Base-by-base conservation (phyloP, 1,284 basidiomycete species). In the Malassezia pachydermatis region DNA sequence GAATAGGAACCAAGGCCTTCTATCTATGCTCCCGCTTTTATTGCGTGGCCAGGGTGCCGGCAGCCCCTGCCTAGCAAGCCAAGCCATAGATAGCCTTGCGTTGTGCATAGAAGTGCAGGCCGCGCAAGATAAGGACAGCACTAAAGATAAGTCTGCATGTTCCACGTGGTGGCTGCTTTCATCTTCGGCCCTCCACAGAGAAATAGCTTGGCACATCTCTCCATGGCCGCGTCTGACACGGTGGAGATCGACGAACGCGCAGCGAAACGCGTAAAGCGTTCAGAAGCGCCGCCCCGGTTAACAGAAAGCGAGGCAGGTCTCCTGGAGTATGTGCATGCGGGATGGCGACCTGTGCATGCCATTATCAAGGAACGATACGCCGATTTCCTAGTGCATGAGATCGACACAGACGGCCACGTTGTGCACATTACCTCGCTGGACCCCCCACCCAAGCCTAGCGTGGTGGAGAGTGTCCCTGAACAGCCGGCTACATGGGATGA, bases 331-430 rank as follows among this genome's bases (percentile, higher is more conserved):
- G 51, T 65, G 39, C 52, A 60, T 40, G 33, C 59, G 1, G 35
- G 23, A n/a, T 43, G 61, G 8, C 56, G 54, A 8, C 58, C 62
- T 1, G 63, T 67, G 20, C 54, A 63, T 5, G 65, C 58, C 19
- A 63, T 67, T 57, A 65, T 67, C 58, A 67, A 67, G 51, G 63
- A 67, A 46, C 55, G 65, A 16, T 67, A 65, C 38, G 55, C 63
- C 40, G 65, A 67, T 36, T 67, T 67, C 38, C 51, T 63, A 41
- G 65, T 67, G 30, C 60, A 61, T 41, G 65, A 67, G 38, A 56
- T 67, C 22, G 42, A 25, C 7, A 35, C 22, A 22, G 22, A 24
- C 9, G 43, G 41, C 4, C 52, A 46, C 3, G 55, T 65, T 3
- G 58, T 58, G 8, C 59, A 55, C 1, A 48, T 67, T 17, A 57